Base-by-base conservation (phyloP, 192 early-diverging fungal genomes). In the Coemansia sp. region DNA sequence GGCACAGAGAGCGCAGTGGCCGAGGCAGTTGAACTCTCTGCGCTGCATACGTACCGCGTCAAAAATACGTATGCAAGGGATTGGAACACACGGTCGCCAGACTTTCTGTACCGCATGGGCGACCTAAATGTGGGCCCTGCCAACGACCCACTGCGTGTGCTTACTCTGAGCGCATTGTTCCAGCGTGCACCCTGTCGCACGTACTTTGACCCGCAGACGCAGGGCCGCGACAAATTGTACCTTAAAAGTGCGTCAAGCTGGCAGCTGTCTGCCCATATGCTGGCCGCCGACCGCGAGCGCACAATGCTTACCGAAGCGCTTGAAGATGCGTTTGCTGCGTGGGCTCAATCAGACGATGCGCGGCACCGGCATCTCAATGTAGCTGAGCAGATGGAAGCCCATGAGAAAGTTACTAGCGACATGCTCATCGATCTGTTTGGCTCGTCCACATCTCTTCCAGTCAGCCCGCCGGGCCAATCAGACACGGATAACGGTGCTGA, bases 401-500 rank as follows among this genome's bases (percentile, higher is more conserved):
- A 73, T 41, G 73, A 63, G 16, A 70, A 76, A 48, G 65, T 76
- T 18, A 76, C 74, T 18, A 57, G 71, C 60, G 70, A 69, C 41
- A 70, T 82, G 79, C 79, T 73, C 39, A 66, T 75, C 43, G 73
- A 71, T 26, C 65, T 73, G 32, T 82, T 76, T 57, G 74, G 79
- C 4, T n/a, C 67, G 10, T 57, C 70, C 10, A 38, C 29, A 20
- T 32, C 38, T 11, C 26, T 61, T 29, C 74, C 62, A 32, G 66
- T 73, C 24, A 54, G 45, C 6, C 66, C 67, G 54, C 66, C 70
- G 12, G 69, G 69, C 1, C 55, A 57, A n/a, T 69, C 48, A 10
- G 38, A 27, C 2, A 66, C 39, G 7, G 61, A 65, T 27, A 35
- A 63, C 27, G 27, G 27, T 5, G 18, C 29, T 53, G 38, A 52